Evolutionary conservation across 345 rosid species (phyloP).

Genomic region (Orychophragmus violaceus): DNA sequence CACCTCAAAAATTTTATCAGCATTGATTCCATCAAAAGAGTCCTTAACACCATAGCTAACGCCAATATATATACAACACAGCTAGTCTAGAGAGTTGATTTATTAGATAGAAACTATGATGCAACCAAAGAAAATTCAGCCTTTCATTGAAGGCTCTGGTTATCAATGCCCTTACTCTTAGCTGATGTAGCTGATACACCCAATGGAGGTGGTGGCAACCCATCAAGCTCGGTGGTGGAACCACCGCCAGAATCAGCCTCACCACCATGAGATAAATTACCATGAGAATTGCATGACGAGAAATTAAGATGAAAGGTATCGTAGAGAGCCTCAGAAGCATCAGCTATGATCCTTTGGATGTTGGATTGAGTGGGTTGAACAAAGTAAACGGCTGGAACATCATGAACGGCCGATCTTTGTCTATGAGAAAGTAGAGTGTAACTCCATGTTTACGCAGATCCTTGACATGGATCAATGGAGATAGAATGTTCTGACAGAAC

Average conservation of each 20-base stretch:
- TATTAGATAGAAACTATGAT: background rate
- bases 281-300: too few species aligned
- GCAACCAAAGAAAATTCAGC: background rate
- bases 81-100: background rate
- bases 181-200: conserved; percentile 72
- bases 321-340: too few species aligned
- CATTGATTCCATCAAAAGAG: background rate
- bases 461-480: too few species aligned
- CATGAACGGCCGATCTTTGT: too few species aligned
- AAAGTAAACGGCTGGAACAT: too few species aligned
- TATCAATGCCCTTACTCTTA: conserved; percentile 78
- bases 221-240: conserved; percentile 84
- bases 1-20: background rate
- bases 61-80: background rate
- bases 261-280: too few species aligned
- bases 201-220: conserved; percentile 90
- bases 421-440: too few species aligned
- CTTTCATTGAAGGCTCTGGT: conserved; percentile 39
- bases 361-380: too few species aligned
- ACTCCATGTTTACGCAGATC: too few species aligned
- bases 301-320: too few species aligned
- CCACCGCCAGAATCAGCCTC: conserved; percentile 45
- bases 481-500: too few species aligned
- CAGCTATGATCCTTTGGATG: too few species aligned
- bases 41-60: background rate